These are phyloP conservation scores for Colletotrichum falcatum DNA, from an alignment of 2,329 filamentous ascomycete genomes.

Conservation along the genomic window DNA sequence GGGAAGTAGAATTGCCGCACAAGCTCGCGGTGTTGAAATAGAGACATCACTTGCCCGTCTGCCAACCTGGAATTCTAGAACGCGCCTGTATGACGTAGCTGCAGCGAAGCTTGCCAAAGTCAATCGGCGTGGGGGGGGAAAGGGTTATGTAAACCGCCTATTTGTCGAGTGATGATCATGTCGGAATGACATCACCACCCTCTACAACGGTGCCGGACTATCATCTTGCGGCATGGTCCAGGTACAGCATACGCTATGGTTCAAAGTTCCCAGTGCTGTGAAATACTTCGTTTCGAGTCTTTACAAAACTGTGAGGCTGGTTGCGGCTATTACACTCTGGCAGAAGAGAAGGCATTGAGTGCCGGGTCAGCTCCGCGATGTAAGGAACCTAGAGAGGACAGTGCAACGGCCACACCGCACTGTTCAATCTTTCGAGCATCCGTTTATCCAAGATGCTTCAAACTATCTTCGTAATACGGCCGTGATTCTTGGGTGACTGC, in stretches of 20 bases:
- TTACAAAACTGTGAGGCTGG: no score
- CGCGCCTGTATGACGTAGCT: conserved; percentile 25
- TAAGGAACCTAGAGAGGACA: no score
- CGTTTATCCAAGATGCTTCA: background rate
- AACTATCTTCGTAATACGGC: background rate
- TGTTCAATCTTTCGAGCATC: no score
- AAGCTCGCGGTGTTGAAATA: background rate
- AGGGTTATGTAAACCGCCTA: no score
- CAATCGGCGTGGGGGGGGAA: background rate
- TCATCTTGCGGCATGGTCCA: background rate
- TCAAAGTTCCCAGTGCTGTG: rapidly evolving
- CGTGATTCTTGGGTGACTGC: background rate
- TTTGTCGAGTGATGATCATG: conserved; percentile 14
- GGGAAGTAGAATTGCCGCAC: background rate
- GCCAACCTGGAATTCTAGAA: conserved; percentile 13
- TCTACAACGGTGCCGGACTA: conserved; percentile 2
- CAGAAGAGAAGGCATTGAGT: no score
- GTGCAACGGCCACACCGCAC: no score
- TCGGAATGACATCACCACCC: conserved; percentile 34
- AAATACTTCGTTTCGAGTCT: background rate
- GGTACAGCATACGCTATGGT: background rate
- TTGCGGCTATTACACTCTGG: no score
- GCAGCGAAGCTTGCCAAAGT: background rate
- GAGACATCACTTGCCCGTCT: background rate
- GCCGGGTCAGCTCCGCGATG: no score